Conservation (phyloP, 805 yeast genomes). For the Scheffersomyces spartinae region DNA sequence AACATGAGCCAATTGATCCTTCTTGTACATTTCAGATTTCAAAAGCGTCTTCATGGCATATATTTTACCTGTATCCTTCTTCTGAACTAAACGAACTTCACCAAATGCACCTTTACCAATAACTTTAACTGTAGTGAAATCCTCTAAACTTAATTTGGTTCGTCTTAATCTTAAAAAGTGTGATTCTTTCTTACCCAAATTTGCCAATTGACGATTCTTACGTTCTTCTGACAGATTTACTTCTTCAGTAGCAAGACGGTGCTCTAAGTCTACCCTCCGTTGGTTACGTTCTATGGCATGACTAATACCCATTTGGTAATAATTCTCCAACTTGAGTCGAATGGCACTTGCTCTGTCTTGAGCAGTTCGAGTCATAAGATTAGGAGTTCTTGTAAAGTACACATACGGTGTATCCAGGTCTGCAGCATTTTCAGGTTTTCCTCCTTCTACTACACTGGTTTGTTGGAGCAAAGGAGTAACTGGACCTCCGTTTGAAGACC, state of each 20-base stretch:
- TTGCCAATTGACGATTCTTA: conserved; percentile 66
- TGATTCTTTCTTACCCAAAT: conserved; percentile 81
- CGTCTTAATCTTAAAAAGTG: conserved; percentile 77
- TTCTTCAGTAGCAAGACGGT: conserved; percentile 53
- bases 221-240: conserved; percentile 68
- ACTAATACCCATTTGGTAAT: conserved; percentile 71
- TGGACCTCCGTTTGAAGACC: too few relatives aligned
- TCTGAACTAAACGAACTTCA: conserved; percentile 89
- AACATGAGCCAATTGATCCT: conserved; percentile 90
- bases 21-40: conserved; percentile 88
- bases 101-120: conserved; percentile 98
- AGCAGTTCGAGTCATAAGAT: conserved; percentile 54
- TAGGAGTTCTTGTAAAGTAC: conserved; percentile 76
- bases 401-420: conserved; percentile 36
- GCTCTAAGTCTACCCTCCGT: conserved; percentile 78
- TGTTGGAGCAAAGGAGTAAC: too few relatives aligned
- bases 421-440: conserved; percentile 3
- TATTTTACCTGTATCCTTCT: conserved; percentile 81
- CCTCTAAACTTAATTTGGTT: conserved; percentile 72
- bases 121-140: conserved; percentile 80
- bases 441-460: not conserved
- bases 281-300: conserved; percentile 96
- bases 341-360: conserved; percentile 81
- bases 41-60: conserved; percentile 90
- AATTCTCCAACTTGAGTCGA: conserved; percentile 72